These are phyloP conservation scores for Pichia phayaonensis DNA, from an alignment of 805 yeast species.

Conservation along the genomic window DNA sequence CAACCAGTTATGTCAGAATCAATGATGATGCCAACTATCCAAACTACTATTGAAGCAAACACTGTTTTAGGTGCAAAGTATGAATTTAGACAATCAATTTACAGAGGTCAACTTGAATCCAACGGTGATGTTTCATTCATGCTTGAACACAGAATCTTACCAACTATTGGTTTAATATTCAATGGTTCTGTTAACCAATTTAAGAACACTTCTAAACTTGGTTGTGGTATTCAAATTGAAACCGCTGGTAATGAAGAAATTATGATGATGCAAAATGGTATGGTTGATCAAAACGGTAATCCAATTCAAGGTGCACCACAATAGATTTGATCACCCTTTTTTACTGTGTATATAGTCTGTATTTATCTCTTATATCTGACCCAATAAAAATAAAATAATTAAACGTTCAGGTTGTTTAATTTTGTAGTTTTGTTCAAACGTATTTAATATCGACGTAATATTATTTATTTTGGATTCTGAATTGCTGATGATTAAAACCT, in stretches of 20 bases:
- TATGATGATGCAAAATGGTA: conserved; percentile 84
- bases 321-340: conserved; percentile 1
- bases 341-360: conserved; percentile 7
- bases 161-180: conserved; percentile 82
- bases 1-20: conserved; percentile 64
- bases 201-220: conserved; percentile 71
- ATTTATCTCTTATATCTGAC: conserved; percentile 7
- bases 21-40: conserved; percentile 69
- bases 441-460: too few species aligned
- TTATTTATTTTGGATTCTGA: neutral
- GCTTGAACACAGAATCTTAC: conserved; percentile 88
- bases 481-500: neutral
- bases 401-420: neutral
- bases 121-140: conserved; percentile 85
- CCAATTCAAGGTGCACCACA: conserved; percentile 75
- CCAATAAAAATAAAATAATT: neutral
- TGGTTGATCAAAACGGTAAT: conserved; percentile 76
- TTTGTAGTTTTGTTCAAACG: neutral
- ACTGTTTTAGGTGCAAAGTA: conserved; percentile 96
- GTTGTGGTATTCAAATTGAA: conserved; percentile 93
- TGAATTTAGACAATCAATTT: conserved; percentile 92
- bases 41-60: conserved; percentile 81
- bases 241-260: conserved; percentile 91
- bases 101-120: conserved; percentile 91
- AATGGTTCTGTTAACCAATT: conserved; percentile 86